phyloP scores from a whole-genome alignment of 2,329 filamentous ascomycete species.

The Sphaerulina musiva region DNA sequence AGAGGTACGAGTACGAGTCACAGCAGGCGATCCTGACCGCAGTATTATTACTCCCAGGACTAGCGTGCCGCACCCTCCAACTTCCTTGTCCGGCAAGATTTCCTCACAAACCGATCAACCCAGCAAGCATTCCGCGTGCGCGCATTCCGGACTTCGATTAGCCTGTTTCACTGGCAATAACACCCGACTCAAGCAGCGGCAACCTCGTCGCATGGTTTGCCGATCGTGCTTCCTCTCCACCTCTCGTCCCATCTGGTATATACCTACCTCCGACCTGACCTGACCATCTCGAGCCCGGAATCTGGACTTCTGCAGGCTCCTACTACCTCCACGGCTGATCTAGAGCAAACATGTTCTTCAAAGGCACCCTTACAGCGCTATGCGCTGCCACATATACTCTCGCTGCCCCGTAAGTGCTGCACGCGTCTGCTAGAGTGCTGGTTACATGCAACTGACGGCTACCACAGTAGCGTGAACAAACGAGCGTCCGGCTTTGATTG shows the following conservation, averaged over 20 bases:
- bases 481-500: slow-evolving; percentile 41
- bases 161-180: slow-evolving; percentile 14
- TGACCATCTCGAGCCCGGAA: not conserved
- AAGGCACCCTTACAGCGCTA: slow-evolving; percentile 21
- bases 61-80: slow-evolving; percentile 5
- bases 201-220: slow-evolving; percentile 1
- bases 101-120: slow-evolving; percentile 8
- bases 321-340: not conserved
- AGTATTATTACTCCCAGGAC: not conserved
- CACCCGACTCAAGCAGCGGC: slow-evolving; percentile 5
- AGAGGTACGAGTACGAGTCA: not conserved
- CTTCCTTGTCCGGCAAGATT: slow-evolving; percentile 8
- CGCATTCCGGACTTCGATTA: slow-evolving; percentile 12
- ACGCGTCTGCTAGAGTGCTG: not conserved
- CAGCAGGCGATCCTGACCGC: not conserved
- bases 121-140: slow-evolving; percentile 7
- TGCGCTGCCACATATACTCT: slow-evolving; percentile 23
- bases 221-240: not conserved
- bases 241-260: not conserved
- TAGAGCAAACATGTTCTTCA: slow-evolving; percentile 25
- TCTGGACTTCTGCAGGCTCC: not conserved
- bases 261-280: not conserved
- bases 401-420: slow-evolving; percentile 25
- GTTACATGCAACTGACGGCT: not conserved
- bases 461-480: slow-evolving; percentile 15